Evolutionary conservation across 2,329 filamentous ascomycete species (phyloP), one percentile per base, ranked within the genome.

Genomic region (Neodidymelliopsis sp.): DNA sequence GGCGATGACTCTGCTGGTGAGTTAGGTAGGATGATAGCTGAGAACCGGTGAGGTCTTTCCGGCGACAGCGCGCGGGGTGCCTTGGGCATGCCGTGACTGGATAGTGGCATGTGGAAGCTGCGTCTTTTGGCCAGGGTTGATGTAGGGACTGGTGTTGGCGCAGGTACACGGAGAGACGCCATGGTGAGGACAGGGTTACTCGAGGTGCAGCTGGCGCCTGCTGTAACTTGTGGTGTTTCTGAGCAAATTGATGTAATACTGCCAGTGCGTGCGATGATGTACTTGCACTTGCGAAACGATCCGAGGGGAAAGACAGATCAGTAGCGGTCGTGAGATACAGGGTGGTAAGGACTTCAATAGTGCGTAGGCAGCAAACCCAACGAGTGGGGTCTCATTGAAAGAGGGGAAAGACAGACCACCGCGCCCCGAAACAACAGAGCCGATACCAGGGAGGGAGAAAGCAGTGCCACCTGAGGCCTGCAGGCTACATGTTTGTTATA

Each of bases 21-120:
- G 41, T 53, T 39, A 34, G 60, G 57, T 20, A 54, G 53, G 3
- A 52, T 45, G n/a, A 60, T 48, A 18, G 56, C 51, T 38, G 61
- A 63, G 52, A 67, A 70, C 15, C 65, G 66, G 58, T 68, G 64
- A 39, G 65, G 61, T 39, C 56, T 57, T 44, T 63, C 60, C 24
- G 64, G 60, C 16, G 66, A 67, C 31, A 58, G 50, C 35, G 61
- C 59, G 27, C 59, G 54, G 36, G 66, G 66, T 34, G 59, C 50
- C 42, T 69, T 71, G 10, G 69, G 69, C 62, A 72, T 53, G 19
- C 67, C 68, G 54, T 71, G 67, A 39, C 51, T 62, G 19, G 68
- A 67, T 18, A 71, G 57, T 13, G 67, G 63, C 38, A 62, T 52
- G 50, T 63, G 65, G 23, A 60, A 41, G 45, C 52, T 57, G 25